Conservation (phyloP, 2,329 filamentous ascomycete genomes). For the Cordyceps javanica region DNA sequence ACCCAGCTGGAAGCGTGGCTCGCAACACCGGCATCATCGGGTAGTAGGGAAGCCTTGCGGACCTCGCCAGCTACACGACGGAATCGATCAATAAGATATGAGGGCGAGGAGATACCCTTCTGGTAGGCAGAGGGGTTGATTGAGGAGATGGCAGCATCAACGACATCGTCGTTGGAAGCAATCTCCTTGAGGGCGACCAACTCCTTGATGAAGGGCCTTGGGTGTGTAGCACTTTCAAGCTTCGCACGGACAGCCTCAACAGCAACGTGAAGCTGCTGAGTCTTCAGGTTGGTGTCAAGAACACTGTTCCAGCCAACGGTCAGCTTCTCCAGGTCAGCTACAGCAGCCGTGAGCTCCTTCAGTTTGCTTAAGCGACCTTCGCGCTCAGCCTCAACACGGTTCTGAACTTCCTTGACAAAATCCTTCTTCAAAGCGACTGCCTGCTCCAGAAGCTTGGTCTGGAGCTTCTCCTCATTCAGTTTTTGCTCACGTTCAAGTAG, state of each 20-base stretch:
- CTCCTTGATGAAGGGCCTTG: slow-evolving; percentile 84
- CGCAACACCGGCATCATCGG: slow-evolving; percentile 89
- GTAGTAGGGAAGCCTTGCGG: slow-evolving; percentile 85
- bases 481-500: slow-evolving; percentile 75
- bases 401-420: slow-evolving; percentile 71
- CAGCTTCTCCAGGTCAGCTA: slow-evolving; percentile 79
- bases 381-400: slow-evolving; percentile 82
- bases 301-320: slow-evolving; percentile 87
- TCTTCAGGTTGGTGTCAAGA: slow-evolving; percentile 83
- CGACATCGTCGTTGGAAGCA: slow-evolving; percentile 73
- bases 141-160: slow-evolving; percentile 90
- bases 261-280: slow-evolving; percentile 92
- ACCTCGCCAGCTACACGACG: slow-evolving; percentile 87
- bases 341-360: slow-evolving; percentile 67
- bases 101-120: slow-evolving; percentile 73
- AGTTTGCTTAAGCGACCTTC: slow-evolving; percentile 81
- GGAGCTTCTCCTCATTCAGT: slow-evolving; percentile 73
- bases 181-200: slow-evolving; percentile 93
- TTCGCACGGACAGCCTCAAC: slow-evolving; percentile 87
- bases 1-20: slow-evolving; percentile 87
- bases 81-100: slow-evolving; percentile 93
- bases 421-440: slow-evolving; percentile 81
- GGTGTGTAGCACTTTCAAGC: slow-evolving; percentile 63
- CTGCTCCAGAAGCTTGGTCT: slow-evolving; percentile 85
- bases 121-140: slow-evolving; percentile 95